Evolutionary conservation across 768 basidiomycete species (phyloP).

Genomic region (Roridomyces roridus): DNA sequence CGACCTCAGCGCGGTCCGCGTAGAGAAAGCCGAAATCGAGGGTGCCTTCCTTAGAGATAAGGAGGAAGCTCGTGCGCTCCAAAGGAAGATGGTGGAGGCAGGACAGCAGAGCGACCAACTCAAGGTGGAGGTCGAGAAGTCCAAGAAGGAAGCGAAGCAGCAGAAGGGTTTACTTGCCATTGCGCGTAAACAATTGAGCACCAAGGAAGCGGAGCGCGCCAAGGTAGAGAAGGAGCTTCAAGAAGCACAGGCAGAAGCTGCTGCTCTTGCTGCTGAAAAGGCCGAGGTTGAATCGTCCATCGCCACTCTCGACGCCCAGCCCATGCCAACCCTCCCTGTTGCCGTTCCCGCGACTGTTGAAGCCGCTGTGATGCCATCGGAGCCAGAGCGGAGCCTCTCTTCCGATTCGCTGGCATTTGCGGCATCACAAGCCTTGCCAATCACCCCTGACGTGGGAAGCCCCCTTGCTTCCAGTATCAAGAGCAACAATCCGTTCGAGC

Average conservation of each 20-base stretch:
- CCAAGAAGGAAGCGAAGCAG: conserved; percentile 93
- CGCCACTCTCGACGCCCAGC: conserved; percentile 34
- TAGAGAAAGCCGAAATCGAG: conserved; percentile 93
- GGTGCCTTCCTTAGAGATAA: conserved; percentile 88
- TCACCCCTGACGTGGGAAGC: conserved; percentile 66
- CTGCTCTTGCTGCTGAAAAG: conserved; percentile 58
- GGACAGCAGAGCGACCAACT: conserved; percentile 72
- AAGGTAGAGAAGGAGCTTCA: conserved; percentile 76
- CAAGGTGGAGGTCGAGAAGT: conserved; percentile 82
- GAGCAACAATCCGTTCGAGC: conserved; percentile 94
- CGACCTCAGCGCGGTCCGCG: conserved; percentile 84
- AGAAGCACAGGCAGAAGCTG: conserved; percentile 63
- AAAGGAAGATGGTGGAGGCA: conserved; percentile 83
- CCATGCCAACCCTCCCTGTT: conserved; percentile 25
- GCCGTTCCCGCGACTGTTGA: not conserved
- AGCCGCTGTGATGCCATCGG: not conserved
- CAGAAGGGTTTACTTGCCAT: conserved; percentile 96
- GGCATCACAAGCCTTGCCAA: conserved; percentile 74
- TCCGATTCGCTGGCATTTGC: conserved; percentile 63
- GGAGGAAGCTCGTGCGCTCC: conserved; percentile 88
- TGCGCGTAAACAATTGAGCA: conserved; percentile 89
- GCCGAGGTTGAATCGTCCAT: conserved; percentile 61
- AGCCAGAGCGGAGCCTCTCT: conserved; percentile 42
- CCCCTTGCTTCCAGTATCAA: conserved; percentile 55
- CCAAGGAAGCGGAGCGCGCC: conserved; percentile 79